phyloP scores from a whole-genome alignment of 257 asterid species.

The Fraxinus americana region DNA sequence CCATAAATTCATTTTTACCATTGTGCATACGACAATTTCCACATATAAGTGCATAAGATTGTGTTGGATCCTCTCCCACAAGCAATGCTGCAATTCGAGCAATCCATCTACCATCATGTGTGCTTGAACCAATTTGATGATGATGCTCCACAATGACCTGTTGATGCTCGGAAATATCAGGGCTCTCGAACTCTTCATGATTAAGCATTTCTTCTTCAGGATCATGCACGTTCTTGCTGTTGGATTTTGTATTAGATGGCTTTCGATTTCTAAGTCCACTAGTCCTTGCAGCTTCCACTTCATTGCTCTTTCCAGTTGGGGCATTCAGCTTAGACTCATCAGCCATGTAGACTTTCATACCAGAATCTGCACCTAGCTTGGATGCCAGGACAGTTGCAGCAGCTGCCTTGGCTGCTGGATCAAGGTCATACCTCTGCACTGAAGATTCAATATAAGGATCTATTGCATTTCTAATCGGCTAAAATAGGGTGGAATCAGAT shows the following conservation, averaged over 20 bases:
- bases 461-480: conserved; percentile 9
- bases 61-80: conserved; percentile 84
- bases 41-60: conserved; percentile 77
- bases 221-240: conserved; percentile 32
- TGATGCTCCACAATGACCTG: conserved; percentile 68
- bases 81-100: conserved; percentile 83
- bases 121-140: conserved; percentile 41
- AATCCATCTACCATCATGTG: conserved; percentile 68
- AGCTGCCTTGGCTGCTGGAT: conserved; percentile 90
- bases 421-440: conserved; percentile 75
- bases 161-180: conserved; percentile 42
- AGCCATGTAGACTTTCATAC: conserved; percentile 55
- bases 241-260: conserved; percentile 33
- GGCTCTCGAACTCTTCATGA: conserved; percentile 34
- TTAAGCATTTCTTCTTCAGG: conserved; percentile 41
- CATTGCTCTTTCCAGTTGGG: conserved; percentile 59
- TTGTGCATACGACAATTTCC: conserved; percentile 84
- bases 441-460: conserved; percentile 35
- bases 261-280: conserved; percentile 65
- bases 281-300: conserved; percentile 47
- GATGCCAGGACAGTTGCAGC: conserved; percentile 82
- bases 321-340: conserved; percentile 46
- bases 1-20: conserved; percentile 39
- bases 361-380: conserved; percentile 77
- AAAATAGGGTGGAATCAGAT: background rate